Evolutionary conservation across 2,329 filamentous ascomycete species (phyloP).

Genomic region (Berkeleyomyces rouxiae): DNA sequence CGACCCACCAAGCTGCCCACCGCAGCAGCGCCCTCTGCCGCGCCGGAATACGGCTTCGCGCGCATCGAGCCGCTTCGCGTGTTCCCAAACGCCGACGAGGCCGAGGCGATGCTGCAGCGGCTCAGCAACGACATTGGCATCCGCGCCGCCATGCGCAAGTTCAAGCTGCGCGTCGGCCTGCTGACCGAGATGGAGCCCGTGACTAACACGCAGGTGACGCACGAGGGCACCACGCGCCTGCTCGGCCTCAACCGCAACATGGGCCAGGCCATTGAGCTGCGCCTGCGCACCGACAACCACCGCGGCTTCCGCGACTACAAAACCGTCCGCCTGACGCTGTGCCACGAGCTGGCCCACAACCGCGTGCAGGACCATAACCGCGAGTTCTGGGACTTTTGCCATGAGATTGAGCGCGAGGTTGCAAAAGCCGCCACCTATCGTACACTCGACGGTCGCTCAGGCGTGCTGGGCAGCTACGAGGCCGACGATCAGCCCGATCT

Average conservation of each 20-base stretch:
- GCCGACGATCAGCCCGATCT: conserved; percentile 34
- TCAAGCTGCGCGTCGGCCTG: conserved; percentile 69
- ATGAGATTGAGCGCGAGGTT: conserved; percentile 76
- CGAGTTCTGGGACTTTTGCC: conserved; percentile 79
- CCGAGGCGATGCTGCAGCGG: conserved; percentile 53
- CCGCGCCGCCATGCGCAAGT: conserved; percentile 62
- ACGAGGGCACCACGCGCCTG: conserved; percentile 55
- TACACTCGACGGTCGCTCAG: conserved; percentile 37
- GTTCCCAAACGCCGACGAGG: conserved; percentile 59
- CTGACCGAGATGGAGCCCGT: conserved; percentile 93
- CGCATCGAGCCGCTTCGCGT: conserved; percentile 58
- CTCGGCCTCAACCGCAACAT: conserved; percentile 75
- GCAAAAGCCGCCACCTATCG: conserved; percentile 34
- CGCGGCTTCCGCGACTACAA: conserved; percentile 90
- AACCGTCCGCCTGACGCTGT: conserved; percentile 78
- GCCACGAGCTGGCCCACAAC: conserved; percentile 90
- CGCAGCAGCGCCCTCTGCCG: neutral
- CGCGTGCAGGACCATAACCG: conserved; percentile 71
- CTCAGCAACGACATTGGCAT: conserved; percentile 76
- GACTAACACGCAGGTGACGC: conserved; percentile 53
- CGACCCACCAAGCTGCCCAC: conserved; percentile 19
- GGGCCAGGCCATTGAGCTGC: conserved; percentile 79
- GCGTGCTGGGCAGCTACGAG: conserved; percentile 33
- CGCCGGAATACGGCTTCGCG: conserved; percentile 36
- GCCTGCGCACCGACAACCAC: conserved; percentile 81